These are phyloP conservation scores for Dryas alaskensis DNA, from an alignment of 306 rosid species.

Conservation along the genomic window DNA sequence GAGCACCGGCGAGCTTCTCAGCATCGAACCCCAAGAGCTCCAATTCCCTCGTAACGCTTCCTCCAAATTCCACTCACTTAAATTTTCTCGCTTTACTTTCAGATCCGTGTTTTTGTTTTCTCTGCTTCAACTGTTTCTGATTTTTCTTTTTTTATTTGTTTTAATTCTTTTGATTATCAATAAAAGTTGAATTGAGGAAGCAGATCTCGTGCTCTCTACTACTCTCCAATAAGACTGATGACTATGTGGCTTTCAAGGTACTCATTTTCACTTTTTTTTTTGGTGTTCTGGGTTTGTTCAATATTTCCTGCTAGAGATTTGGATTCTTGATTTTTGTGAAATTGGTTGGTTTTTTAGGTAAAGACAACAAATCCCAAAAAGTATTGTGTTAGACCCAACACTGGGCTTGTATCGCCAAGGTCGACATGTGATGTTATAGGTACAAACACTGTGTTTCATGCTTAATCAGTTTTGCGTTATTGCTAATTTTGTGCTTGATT, in stretches of 20 bases:
- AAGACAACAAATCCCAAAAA: conserved; percentile 93
- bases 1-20: conserved; percentile 85
- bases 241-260: conserved; percentile 81
- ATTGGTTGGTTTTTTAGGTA: conserved; percentile 50
- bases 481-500: neutral
- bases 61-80: neutral
- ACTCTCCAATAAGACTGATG: conserved; percentile 63
- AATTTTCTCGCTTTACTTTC: neutral
- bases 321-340: conserved; percentile 34
- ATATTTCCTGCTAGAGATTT: conserved; percentile 19
- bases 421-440: conserved; percentile 80
- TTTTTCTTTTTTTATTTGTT: conserved; percentile 13
- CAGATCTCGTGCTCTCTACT: conserved; percentile 91
- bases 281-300: neutral
- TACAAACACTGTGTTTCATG: conserved; percentile 26
- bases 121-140: conserved; percentile 32
- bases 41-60: conserved; percentile 65
- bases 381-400: conserved; percentile 95
- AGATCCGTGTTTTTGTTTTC: conserved; percentile 30
- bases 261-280: conserved; percentile 18
- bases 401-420: conserved; percentile 83
- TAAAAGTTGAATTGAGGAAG: conserved; percentile 80
- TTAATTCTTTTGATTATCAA: neutral
- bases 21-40: conserved; percentile 74
- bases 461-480: neutral